Evolutionary conservation across 345 rosid species (phyloP).

Genomic region (Eucalyptus marginata): DNA sequence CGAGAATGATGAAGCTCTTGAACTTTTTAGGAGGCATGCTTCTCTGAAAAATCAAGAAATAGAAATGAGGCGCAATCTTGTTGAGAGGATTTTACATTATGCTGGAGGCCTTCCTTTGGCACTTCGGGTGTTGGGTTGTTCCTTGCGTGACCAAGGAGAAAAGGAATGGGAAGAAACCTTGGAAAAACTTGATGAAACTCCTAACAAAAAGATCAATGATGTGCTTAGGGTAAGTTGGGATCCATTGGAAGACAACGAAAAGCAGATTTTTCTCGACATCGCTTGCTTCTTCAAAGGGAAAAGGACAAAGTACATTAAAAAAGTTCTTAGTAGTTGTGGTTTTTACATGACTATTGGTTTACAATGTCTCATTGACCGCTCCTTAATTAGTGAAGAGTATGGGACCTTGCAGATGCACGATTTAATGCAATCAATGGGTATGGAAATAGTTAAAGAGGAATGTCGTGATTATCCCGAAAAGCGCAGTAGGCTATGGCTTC

Average conservation of each 20-base stretch:
- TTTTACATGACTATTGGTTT: not conserved
- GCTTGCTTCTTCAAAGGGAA: not conserved
- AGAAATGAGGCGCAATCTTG: not conserved
- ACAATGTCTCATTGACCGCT: rapidly evolving
- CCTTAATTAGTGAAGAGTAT: not conserved
- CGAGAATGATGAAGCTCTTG: no score
- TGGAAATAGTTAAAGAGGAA: not conserved
- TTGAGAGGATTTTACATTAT: rapidly evolving
- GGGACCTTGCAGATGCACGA: not conserved
- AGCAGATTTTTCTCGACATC: not conserved
- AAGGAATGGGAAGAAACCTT: not conserved
- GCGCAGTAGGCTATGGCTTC: not conserved
- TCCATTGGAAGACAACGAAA: rapidly evolving
- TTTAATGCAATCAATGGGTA: not conserved
- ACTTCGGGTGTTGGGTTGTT: not conserved
- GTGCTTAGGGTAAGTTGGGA: not conserved
- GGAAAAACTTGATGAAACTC: rapidly evolving
- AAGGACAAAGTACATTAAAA: rapidly evolving
- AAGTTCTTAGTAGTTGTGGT: not conserved
- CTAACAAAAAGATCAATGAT: rapidly evolving
- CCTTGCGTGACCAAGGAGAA: not conserved
- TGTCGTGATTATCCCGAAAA: not conserved
- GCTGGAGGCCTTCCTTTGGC: not conserved
- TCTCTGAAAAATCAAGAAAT: no score
- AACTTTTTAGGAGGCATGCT: no score